Evolutionary conservation across 2,329 filamentous ascomycete species (phyloP).

Genomic region (Xylariaceae sp.): DNA sequence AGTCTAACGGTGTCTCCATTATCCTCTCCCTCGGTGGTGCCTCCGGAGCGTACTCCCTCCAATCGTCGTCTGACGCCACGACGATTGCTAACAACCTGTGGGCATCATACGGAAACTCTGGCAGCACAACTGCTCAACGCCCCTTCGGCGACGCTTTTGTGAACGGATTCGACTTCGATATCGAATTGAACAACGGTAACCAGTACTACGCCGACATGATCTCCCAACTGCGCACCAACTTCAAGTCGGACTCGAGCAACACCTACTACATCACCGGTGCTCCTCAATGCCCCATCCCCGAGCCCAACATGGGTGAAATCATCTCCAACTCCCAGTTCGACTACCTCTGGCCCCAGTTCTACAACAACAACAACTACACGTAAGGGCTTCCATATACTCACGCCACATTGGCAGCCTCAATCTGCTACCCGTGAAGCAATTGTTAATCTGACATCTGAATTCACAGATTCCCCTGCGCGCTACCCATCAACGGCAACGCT

Average conservation of each 20-base stretch:
- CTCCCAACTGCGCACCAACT: conserved; percentile 32
- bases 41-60: conserved; percentile 33
- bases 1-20: conserved; percentile 38
- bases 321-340: conserved; percentile 40
- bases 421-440: too few species aligned
- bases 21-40: conserved; percentile 45
- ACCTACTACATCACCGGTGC: conserved; percentile 45
- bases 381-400: too few species aligned
- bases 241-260: conserved; percentile 33
- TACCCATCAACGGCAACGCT: conserved; percentile 32
- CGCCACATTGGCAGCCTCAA: too few species aligned
- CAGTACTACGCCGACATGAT: conserved; percentile 35
- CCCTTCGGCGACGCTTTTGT: conserved; percentile 47
- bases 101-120: conserved; percentile 42
- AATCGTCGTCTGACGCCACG: conserved; percentile 37
- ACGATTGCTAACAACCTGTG: conserved; percentile 42
- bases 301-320: conserved; percentile 39
- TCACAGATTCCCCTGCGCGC: conserved; percentile 37
- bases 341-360: conserved; percentile 44
- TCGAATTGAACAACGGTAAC: conserved; percentile 38
- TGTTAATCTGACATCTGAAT: too few species aligned
- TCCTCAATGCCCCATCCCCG: conserved; percentile 44
- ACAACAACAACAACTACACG: conserved; percentile 42
- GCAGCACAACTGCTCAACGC: conserved; percentile 33
- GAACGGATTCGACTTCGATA: conserved; percentile 22